Percentiles rank a stretch among this genome's conserved stretches.
Conservation (phyloP, 306 rosid genomes). For the Cicer yamashitae region DNA sequence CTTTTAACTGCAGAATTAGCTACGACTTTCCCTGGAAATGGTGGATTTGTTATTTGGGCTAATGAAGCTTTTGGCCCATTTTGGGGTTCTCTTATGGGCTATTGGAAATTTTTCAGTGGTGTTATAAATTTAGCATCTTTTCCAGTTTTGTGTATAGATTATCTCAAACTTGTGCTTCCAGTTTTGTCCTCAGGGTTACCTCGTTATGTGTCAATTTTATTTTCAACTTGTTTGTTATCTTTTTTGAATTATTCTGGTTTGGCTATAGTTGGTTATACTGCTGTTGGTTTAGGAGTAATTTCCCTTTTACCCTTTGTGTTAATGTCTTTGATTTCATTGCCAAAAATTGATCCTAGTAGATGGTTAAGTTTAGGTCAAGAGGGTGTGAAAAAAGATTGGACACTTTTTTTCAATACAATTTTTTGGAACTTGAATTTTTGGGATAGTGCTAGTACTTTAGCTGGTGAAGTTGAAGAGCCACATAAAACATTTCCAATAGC, state of each 20-base stretch:
- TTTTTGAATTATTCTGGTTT: conserved; percentile 66
- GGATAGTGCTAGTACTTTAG: conserved; percentile 78
- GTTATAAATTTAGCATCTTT: conserved; percentile 70
- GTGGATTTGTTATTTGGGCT: conserved; percentile 81
- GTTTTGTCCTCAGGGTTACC: conserved; percentile 45
- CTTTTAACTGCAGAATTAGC: conserved; percentile 76
- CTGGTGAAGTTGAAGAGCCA: conserved; percentile 64
- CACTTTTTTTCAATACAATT: conserved; percentile 56
- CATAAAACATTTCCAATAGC: conserved; percentile 66
- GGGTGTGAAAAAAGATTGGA: conserved; percentile 61
- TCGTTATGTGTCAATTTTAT: conserved; percentile 39
- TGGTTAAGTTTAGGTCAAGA: conserved; percentile 59
- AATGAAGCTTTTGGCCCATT: conserved; percentile 80
- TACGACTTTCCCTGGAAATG: conserved; percentile 70
- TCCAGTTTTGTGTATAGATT: conserved; percentile 63
- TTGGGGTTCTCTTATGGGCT: conserved; percentile 74
- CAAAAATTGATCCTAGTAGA: conserved; percentile 57
- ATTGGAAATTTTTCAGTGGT: conserved; percentile 62
- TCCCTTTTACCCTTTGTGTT: conserved; percentile 65
- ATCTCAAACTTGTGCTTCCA: conserved; percentile 54
- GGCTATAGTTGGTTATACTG: conserved; percentile 60
- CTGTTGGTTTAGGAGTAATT: conserved; percentile 55
- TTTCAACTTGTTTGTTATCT: conserved; percentile 55
- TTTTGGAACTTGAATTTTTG: conserved; percentile 78
- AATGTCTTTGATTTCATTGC: conserved; percentile 57